Evolutionary conservation across 208 protist genomes (phyloP).

Genomic region (Acanthamoeba castellanii): DNA sequence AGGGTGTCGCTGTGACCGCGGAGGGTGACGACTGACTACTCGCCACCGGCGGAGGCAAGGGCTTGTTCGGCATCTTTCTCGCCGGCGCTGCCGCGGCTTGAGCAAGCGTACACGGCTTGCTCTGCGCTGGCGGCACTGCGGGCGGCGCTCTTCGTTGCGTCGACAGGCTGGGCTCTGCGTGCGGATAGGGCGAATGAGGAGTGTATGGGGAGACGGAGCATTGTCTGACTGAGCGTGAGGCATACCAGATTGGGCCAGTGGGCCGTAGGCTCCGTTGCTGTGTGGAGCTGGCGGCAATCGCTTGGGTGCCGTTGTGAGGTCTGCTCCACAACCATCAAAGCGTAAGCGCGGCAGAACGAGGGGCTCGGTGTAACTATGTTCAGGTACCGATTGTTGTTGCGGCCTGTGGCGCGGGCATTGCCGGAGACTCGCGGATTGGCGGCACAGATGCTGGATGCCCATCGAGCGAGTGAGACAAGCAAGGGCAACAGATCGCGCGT

Average conservation of each 20-base stretch:
- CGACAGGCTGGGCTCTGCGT: background rate
- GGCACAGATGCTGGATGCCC: no score
- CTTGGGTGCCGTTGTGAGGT: background rate
- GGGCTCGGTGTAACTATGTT: no score
- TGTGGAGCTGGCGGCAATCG: background rate
- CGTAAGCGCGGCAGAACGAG: no score
- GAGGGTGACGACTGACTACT: background rate
- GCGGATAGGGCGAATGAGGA: background rate
- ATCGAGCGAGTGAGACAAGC: no score
- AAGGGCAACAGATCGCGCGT: no score
- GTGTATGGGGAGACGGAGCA: no score
- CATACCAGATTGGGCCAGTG: background rate
- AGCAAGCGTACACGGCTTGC: background rate
- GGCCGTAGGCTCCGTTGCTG: background rate
- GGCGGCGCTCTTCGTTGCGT: background rate
- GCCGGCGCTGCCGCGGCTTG: background rate
- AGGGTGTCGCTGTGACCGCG: background rate
- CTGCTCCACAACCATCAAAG: no score
- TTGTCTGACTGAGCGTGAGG: no score
- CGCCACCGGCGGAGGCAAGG: constrained; percentile 2
- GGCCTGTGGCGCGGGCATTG: no score
- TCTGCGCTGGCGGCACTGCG: background rate
- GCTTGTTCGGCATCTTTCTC: constrained; percentile 37
- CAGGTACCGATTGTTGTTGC: no score
- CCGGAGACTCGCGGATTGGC: no score